Conservation (phyloP, 306 rosid species). For the Quillaja saponaria region DNA sequence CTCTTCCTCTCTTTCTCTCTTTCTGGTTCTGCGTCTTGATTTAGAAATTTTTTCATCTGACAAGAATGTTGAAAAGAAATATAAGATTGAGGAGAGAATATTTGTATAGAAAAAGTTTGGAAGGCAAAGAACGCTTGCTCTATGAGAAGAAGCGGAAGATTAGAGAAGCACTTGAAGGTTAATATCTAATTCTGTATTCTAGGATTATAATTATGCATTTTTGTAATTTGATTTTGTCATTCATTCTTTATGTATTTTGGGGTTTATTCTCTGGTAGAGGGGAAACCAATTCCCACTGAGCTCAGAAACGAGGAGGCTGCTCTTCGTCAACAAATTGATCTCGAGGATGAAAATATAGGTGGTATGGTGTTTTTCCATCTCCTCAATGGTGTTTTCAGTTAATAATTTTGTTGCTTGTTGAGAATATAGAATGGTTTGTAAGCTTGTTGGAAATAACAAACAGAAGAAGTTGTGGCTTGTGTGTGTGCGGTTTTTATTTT, state of each 20-base stretch:
- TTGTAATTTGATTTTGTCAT: background rate
- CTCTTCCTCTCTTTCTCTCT: no score
- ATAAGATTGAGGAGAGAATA: slow-evolving; percentile 72
- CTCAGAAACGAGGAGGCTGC: slow-evolving; percentile 85
- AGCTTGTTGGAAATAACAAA: no score
- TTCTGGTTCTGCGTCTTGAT: no score
- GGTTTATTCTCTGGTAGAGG: slow-evolving; percentile 51
- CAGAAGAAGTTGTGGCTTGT: no score
- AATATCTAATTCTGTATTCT: background rate
- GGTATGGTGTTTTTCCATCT: slow-evolving; percentile 38
- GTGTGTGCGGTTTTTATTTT: no score
- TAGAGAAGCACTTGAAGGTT: slow-evolving; percentile 75
- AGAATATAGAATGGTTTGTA: background rate
- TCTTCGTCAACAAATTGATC: slow-evolving; percentile 79
- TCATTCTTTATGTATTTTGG: background rate
- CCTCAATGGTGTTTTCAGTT: background rate
- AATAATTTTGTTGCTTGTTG: slow-evolving; percentile 1
- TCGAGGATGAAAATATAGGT: slow-evolving; percentile 76
- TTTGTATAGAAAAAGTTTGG: slow-evolving; percentile 78
- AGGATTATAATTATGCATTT: background rate
- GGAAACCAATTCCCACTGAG: slow-evolving; percentile 89
- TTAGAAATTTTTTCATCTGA: no score
- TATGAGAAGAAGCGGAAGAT: slow-evolving; percentile 90
- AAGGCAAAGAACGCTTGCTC: slow-evolving; percentile 69
- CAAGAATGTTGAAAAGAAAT: slow-evolving; percentile 36